phyloP scores from a whole-genome alignment of 176 grass and related monocot genomes.

The Guadua angustifolia region DNA sequence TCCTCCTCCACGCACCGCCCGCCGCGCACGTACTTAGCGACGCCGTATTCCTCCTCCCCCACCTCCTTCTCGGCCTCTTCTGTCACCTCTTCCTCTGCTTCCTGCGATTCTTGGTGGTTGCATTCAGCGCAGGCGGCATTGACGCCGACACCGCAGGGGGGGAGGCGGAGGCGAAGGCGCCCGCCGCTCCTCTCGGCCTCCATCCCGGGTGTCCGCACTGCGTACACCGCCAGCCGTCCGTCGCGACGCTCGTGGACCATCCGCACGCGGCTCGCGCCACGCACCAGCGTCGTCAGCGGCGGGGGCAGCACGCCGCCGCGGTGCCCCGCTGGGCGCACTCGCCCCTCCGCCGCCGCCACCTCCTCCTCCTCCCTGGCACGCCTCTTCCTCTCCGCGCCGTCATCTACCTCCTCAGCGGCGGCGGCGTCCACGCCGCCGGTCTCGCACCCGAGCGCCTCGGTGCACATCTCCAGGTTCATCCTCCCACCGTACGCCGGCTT shows the following conservation, averaged over 20 bases:
- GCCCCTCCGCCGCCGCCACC: not conserved
- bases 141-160: not conserved
- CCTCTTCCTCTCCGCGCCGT: slow-evolving; percentile 37
- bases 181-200: slow-evolving; percentile 69
- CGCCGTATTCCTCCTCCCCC: slow-evolving; percentile 4
- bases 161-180: slow-evolving; percentile 54
- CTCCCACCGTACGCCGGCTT: slow-evolving; percentile 46
- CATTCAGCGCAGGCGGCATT: not conserved
- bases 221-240: slow-evolving; percentile 69
- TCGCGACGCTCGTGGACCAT: slow-evolving; percentile 64
- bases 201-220: slow-evolving; percentile 41
- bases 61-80: not conserved
- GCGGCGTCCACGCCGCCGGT: slow-evolving; percentile 57
- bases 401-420: slow-evolving; percentile 20
- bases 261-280: slow-evolving; percentile 39
- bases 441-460: slow-evolving; percentile 82
- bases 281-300: slow-evolving; percentile 59
- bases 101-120: slow-evolving; percentile 18
- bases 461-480: slow-evolving; percentile 68
- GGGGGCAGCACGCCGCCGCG: slow-evolving; percentile 49
- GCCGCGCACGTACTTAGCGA: slow-evolving; percentile 47
- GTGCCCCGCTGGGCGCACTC: slow-evolving; percentile 13
- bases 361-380: slow-evolving; percentile 23
- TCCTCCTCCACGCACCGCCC: slow-evolving; percentile 48
- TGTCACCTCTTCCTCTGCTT: slow-evolving; percentile 21